These are phyloP conservation scores for Beta macrorhiza DNA, from an alignment of 179 eudicot species.

Conservation along the genomic window DNA sequence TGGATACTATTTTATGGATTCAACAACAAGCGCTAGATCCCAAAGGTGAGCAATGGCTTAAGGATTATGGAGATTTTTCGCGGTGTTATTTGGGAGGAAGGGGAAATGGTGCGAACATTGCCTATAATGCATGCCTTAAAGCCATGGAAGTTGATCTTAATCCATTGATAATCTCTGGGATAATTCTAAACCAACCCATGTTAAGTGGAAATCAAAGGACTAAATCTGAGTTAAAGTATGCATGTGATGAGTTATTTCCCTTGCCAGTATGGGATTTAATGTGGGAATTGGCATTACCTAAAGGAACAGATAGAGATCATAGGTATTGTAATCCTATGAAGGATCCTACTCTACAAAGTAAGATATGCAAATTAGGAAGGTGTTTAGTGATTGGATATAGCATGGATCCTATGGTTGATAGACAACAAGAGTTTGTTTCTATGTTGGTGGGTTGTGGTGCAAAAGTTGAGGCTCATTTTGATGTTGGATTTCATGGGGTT, in stretches of 20 bases:
- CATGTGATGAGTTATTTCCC: constrained; percentile 53
- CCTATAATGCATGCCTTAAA: constrained; percentile 48
- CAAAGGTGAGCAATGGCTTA: constrained; percentile 53
- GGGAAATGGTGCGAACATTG: constrained; percentile 62
- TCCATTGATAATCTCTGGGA: constrained; percentile 46
- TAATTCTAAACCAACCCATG: constrained; percentile 67
- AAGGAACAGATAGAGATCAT: constrained; percentile 63
- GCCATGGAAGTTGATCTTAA: constrained; percentile 35
- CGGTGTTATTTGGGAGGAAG: constrained; percentile 52
- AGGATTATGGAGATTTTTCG: constrained; percentile 49
- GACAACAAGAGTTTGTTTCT: constrained; percentile 62
- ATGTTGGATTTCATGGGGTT: constrained; percentile 67
- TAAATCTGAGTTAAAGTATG: constrained; percentile 50
- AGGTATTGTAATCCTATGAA: constrained; percentile 58
- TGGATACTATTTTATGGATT: constrained; percentile 54
- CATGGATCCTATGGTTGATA: constrained; percentile 67
- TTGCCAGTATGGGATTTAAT: constrained; percentile 61
- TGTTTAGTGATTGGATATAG: constrained; percentile 72
- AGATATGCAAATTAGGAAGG: constrained; percentile 40
- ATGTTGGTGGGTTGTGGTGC: constrained; percentile 62
- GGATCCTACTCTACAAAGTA: constrained; percentile 30
- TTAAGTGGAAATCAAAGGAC: constrained; percentile 59
- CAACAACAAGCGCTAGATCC: constrained; percentile 32
- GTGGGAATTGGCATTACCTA: constrained; percentile 78
- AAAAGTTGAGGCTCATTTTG: constrained; percentile 64